Percentiles rank a stretch among this genome's conserved stretches.
These are phyloP conservation scores for Stemphylium vesicarium DNA, from an alignment of 2,329 filamentous ascomycete genomes.

Conservation along the genomic window DNA sequence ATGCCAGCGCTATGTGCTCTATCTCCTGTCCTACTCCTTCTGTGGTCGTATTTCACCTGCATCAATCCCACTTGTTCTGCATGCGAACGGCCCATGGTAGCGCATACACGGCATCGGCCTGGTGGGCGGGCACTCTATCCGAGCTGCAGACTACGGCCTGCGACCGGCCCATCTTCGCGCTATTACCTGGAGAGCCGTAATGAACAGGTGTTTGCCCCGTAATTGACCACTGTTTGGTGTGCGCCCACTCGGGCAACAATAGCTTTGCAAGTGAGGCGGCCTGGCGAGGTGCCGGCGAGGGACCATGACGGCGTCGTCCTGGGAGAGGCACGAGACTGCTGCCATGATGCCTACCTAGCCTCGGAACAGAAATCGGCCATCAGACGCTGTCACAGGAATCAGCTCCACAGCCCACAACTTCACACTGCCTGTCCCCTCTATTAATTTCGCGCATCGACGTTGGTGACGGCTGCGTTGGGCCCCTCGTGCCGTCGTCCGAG, in stretches of 20 bases:
- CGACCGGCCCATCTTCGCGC: conserved; percentile 7
- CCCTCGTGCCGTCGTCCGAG: conserved; percentile 1
- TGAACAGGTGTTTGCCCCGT: conserved; percentile 17
- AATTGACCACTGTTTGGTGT: conserved; percentile 6
- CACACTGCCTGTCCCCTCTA: background rate
- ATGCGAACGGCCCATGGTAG: background rate
- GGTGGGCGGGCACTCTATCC: background rate
- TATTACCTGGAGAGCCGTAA: background rate
- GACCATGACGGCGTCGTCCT: background rate
- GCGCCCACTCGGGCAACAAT: background rate
- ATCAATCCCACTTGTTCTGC: too few relatives aligned
- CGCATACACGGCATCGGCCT: background rate
- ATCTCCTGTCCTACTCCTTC: too few relatives aligned
- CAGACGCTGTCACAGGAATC: background rate
- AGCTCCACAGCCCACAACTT: background rate
- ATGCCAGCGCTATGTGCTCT: background rate
- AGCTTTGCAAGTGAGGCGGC: background rate
- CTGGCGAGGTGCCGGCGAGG: background rate
- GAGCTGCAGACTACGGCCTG: conserved; percentile 8
- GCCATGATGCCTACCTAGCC: background rate
- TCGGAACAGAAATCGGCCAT: background rate
- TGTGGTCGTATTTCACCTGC: too few relatives aligned
- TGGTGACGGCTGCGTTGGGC: background rate
- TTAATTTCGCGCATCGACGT: background rate
- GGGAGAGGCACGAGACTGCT: background rate